These are phyloP conservation scores for Solanum boliviense DNA, from an alignment of 257 asterid species.

Conservation along the genomic window DNA sequence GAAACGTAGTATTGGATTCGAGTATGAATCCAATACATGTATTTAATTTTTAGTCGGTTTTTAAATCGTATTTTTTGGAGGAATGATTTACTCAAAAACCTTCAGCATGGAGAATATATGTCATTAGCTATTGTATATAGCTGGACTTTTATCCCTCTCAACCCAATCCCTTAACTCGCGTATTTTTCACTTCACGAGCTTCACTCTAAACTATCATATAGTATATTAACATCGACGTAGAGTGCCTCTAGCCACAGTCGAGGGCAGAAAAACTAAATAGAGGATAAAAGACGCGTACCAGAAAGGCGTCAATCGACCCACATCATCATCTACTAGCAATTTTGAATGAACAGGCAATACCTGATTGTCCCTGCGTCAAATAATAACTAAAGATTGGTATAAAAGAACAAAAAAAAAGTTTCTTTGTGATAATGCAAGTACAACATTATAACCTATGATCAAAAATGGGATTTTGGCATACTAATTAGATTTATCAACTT, in stretches of 20 bases:
- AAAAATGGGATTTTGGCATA: background rate
- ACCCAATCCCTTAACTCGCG: background rate
- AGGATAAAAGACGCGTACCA: conserved; percentile 50
- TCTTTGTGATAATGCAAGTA: background rate
- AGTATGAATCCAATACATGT: background rate
- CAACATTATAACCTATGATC: background rate
- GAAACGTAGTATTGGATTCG: background rate
- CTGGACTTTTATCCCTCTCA: background rate
- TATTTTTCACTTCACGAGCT: background rate
- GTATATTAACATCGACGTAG: background rate
- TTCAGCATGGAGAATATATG: background rate
- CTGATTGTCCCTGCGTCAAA: conserved; percentile 58
- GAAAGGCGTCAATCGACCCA: conserved; percentile 23
- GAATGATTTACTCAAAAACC: background rate
- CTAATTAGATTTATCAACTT: background rate
- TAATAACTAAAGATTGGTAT: conserved; percentile 41
- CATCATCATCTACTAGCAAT: conserved; percentile 26
- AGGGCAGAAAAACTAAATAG: background rate
- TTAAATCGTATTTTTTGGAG: background rate
- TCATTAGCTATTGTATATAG: background rate
- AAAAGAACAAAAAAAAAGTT: background rate
- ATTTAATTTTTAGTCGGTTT: background rate
- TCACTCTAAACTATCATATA: background rate
- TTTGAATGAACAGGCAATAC: conserved; percentile 26
- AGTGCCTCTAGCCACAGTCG: background rate